phyloP scores from a whole-genome alignment of 805 yeast species.

The Trichomonascus vanleenenianus region DNA sequence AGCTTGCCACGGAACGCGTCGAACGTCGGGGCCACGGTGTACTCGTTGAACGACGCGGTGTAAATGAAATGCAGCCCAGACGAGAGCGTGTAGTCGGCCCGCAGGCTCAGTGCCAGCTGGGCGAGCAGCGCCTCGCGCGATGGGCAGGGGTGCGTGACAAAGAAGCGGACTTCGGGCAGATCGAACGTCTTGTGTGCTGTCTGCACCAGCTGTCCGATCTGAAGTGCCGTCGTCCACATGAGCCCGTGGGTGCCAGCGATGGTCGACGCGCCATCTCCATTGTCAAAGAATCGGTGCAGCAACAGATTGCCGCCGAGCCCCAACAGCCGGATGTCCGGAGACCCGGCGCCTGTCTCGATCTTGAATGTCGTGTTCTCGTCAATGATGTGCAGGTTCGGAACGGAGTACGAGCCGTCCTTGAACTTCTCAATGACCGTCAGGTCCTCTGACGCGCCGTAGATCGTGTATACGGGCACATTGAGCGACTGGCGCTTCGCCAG shows the following conservation, averaged over 20 bases:
- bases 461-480: constrained; percentile 62
- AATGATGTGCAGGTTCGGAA: constrained; percentile 52
- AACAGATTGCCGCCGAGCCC: constrained; percentile 71
- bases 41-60: constrained; percentile 62
- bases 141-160: constrained; percentile 64
- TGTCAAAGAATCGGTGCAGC: constrained; percentile 59
- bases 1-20: constrained; percentile 59
- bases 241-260: constrained; percentile 61
- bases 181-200: constrained; percentile 37
- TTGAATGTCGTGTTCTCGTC: constrained; percentile 49
- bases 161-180: constrained; percentile 45
- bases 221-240: constrained; percentile 66
- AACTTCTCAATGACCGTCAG: constrained; percentile 57
- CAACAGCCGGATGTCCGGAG: constrained; percentile 43
- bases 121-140: constrained; percentile 61
- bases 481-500: constrained; percentile 36
- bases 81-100: constrained; percentile 67
- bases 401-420: constrained; percentile 41
- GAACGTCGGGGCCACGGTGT: constrained; percentile 52
- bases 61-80: constrained; percentile 66
- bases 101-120: constrained; percentile 56
- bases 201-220: constrained; percentile 57
- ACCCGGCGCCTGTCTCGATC: constrained; percentile 38
- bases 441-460: constrained; percentile 74
- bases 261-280: constrained; percentile 40